phyloP scores from a whole-genome alignment of 139 green algal species.

The Medakamo hakoo region DNA sequence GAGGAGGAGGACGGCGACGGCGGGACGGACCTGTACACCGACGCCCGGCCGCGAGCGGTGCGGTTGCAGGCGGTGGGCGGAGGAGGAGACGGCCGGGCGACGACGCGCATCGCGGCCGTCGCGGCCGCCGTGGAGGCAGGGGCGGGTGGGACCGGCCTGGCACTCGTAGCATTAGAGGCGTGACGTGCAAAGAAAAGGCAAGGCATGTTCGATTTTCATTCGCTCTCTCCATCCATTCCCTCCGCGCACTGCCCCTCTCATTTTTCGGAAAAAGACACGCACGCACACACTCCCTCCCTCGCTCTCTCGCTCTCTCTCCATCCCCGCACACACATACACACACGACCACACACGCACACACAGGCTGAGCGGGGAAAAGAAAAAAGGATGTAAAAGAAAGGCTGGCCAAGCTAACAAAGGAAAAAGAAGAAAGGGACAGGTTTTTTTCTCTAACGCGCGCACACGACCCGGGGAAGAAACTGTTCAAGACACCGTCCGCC shows the following conservation, averaged over 20 bases:
- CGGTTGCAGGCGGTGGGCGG: background rate
- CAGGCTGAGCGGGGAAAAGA: slow-evolving; percentile 1
- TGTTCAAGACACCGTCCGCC: slow-evolving; percentile 64
- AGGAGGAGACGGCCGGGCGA: background rate
- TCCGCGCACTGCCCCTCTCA: too few relatives aligned
- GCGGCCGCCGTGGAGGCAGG: background rate
- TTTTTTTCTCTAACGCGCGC: background rate
- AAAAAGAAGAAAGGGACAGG: background rate
- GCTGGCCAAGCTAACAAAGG: background rate
- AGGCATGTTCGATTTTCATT: too few relatives aligned
- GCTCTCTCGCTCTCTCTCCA: slow-evolving; percentile 1
- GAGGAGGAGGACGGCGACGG: too few relatives aligned
- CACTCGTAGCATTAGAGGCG: background rate
- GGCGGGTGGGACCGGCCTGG: background rate
- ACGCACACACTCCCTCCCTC: too few relatives aligned
- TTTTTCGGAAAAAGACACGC: too few relatives aligned
- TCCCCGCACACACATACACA: background rate
- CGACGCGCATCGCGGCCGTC: background rate
- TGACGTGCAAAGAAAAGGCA: too few relatives aligned
- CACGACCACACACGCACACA: background rate
- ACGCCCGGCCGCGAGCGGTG: background rate
- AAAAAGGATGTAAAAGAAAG: slow-evolving; percentile 2
- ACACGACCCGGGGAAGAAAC: background rate
- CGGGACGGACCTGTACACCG: too few relatives aligned
- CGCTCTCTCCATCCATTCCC: too few relatives aligned